Evolutionary conservation across 2,329 filamentous ascomycete species (phyloP).

Genomic region (Xylaria sp.): DNA sequence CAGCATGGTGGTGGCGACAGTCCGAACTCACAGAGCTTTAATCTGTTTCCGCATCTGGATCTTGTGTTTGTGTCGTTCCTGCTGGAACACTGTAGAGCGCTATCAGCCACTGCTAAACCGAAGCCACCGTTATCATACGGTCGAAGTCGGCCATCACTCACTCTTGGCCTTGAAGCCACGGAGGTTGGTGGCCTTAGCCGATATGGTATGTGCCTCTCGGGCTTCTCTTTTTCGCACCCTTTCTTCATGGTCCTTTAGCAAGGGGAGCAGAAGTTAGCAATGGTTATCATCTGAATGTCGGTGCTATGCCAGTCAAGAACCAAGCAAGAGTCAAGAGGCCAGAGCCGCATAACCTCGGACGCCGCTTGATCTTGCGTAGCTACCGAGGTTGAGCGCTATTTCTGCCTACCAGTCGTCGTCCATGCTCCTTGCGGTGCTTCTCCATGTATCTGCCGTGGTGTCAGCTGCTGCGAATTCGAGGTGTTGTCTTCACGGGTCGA

Average conservation of each 20-base stretch:
- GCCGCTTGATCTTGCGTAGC: not conserved
- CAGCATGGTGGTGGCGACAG: not conserved
- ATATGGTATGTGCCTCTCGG: constrained; percentile 88
- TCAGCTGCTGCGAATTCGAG: constrained; percentile 1
- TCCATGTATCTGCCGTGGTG: constrained; percentile 40
- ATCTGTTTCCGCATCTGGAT: constrained; percentile 97
- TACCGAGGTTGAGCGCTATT: not conserved
- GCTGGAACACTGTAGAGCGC: constrained; percentile 49
- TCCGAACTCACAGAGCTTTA: constrained; percentile 72
- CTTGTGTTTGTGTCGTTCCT: constrained; percentile 97
- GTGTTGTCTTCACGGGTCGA: not conserved
- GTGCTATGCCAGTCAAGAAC: not conserved
- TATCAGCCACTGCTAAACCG: constrained; percentile 13
- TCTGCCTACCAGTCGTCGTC: constrained; percentile 46
- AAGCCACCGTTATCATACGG: constrained; percentile 62
- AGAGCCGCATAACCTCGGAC: not conserved
- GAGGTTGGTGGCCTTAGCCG: constrained; percentile 91
- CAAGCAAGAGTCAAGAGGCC: not conserved
- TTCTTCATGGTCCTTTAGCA: constrained; percentile 70
- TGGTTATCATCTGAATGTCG: not conserved
- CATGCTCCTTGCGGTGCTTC: constrained; percentile 42
- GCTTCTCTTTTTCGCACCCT: constrained; percentile 86
- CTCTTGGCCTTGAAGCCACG: constrained; percentile 91
- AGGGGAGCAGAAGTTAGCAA: not conserved
- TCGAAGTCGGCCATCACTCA: constrained; percentile 46